Percentiles rank a stretch among this genome's conserved stretches.
Conservation (phyloP, 768 basidiomycete genomes). For the Agrocybe praecox region DNA sequence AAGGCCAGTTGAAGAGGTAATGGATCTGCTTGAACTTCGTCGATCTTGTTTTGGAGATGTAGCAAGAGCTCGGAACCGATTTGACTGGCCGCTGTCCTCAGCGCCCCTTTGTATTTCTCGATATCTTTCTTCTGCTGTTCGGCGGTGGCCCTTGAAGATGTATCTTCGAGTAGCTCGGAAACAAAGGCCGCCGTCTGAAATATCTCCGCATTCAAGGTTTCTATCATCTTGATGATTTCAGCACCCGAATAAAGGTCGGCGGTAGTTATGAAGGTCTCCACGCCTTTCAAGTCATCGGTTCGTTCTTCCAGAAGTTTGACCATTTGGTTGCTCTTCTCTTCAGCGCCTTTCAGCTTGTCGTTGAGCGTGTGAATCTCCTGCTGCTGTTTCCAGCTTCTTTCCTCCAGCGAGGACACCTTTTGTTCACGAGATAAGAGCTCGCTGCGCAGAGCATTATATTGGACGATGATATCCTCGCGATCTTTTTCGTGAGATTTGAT, state of each 20-base stretch:
- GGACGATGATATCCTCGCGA: not conserved
- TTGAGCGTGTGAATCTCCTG: slow-evolving; percentile 8
- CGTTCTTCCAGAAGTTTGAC: slow-evolving; percentile 26
- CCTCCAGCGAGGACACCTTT: slow-evolving; percentile 8
- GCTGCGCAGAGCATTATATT: not conserved
- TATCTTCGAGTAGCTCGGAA: slow-evolving; percentile 30
- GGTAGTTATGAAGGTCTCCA: slow-evolving; percentile 44
- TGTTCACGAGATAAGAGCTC: not conserved
- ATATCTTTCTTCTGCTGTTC: slow-evolving; percentile 7
- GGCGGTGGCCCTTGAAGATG: not conserved
- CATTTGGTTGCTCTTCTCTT: slow-evolving; percentile 20
- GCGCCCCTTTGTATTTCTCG: not conserved
- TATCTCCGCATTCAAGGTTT: slow-evolving; percentile 50
- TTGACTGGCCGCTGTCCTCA: not conserved
- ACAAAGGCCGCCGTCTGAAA: slow-evolving; percentile 49
- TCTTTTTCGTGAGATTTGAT: not conserved
- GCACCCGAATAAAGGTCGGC: slow-evolving; percentile 44
- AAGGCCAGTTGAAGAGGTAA: slow-evolving; percentile 24
- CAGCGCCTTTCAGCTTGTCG: slow-evolving; percentile 16
- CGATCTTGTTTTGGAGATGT: slow-evolving; percentile 13
- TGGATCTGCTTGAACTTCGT: slow-evolving; percentile 15
- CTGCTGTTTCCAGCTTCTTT: slow-evolving; percentile 6
- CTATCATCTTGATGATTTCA: slow-evolving; percentile 38
- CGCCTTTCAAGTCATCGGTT: slow-evolving; percentile 41
- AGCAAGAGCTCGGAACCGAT: slow-evolving; percentile 18